Base-by-base conservation (phyloP, 1,139 yeast species). In the Suhomyces atakaporum region DNA sequence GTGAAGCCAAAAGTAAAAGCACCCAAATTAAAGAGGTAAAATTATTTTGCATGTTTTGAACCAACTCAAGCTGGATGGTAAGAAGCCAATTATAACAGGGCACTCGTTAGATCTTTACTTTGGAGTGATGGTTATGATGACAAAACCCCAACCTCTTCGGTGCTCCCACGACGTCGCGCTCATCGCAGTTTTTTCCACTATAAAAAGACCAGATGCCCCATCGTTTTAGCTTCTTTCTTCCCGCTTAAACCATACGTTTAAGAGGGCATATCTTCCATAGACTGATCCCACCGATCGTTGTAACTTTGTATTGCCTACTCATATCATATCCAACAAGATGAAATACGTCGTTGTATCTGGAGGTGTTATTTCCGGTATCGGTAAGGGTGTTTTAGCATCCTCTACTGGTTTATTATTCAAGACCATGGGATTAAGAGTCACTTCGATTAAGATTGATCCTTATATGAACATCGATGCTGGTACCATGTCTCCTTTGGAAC, bases 391-490 rank as follows among this genome's bases (percentile, higher is more conserved):
- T 48, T 75, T 90, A 44, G 95, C 99, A 42, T 89, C 97, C 25
- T 88, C 97, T 40, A 92, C 98, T 19, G 99, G 99, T 42, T 80
- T 94, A 66, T 68, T 92, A 50, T 77, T 94, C 66, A 94, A 94
- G 67, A 90, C 98, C 36, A 69, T 88, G 46, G 99, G 99, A 38
- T 76, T 85, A 55, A 82, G 95, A 62, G 98, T 90, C 44, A 90
- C 98, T 5, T 89, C 97, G 11, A 92, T 94, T 71, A 92, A 92
- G 66, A 92, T 92, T 57, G 99, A 92, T 69, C 99, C 99, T 29
- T 92, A 92, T 68, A 87, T 92, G 95, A 92, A 92, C 69, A 88
- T 92, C 50, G 99, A 92, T 68, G 99, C 99, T 31, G 99, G 99
- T 53, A 92, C 99, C 36, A 92, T 92, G 98, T 87, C 96, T 29